Percentiles rank a stretch among this genome's conserved stretches.
Evolutionary conservation across 768 basidiomycete genomes (phyloP).

Genomic region (Multifurca ochricompacta): DNA sequence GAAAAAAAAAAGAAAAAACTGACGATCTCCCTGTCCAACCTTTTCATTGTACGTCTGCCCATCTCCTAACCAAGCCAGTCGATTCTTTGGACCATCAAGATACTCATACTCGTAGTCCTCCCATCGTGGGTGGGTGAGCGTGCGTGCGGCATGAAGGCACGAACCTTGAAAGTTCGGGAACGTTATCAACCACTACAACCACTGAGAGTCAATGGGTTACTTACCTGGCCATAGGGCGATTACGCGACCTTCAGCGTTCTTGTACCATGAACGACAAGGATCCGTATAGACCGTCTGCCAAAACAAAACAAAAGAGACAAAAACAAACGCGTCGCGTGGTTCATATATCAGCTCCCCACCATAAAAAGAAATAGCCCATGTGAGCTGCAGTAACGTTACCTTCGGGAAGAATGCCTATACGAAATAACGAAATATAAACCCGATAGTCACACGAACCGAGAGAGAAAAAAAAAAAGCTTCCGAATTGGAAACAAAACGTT

Average conservation of each 20-base stretch:
- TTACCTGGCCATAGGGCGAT: conserved; percentile 26
- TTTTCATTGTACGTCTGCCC: conserved; percentile 25
- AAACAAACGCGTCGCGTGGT: too few relatives aligned
- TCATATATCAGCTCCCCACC: too few relatives aligned
- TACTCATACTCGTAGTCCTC: conserved; percentile 26
- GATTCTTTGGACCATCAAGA: conserved; percentile 16
- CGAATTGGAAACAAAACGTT: too few relatives aligned
- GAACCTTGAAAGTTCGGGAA: too few relatives aligned
- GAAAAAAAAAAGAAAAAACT: too few relatives aligned
- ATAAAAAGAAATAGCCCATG: background rate
- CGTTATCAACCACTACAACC: too few relatives aligned
- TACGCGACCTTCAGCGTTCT: conserved; percentile 25
- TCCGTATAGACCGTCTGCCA: conserved; percentile 22
- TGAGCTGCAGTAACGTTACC: background rate
- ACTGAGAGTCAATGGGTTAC: background rate
- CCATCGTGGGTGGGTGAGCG: conserved; percentile 24
- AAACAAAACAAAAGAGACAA: too few relatives aligned
- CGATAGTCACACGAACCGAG: background rate
- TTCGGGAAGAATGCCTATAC: conserved; percentile 14
- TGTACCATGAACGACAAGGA: conserved; percentile 26
- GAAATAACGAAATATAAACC: background rate
- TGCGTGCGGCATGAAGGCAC: conserved; percentile 11
- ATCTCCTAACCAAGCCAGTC: conserved; percentile 26
- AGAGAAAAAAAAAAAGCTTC: background rate
- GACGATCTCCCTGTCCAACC: conserved; percentile 16